These are phyloP conservation scores for Mycena citricolor DNA, from an alignment of 1,284 basidiomycete species.

Conservation along the genomic window DNA sequence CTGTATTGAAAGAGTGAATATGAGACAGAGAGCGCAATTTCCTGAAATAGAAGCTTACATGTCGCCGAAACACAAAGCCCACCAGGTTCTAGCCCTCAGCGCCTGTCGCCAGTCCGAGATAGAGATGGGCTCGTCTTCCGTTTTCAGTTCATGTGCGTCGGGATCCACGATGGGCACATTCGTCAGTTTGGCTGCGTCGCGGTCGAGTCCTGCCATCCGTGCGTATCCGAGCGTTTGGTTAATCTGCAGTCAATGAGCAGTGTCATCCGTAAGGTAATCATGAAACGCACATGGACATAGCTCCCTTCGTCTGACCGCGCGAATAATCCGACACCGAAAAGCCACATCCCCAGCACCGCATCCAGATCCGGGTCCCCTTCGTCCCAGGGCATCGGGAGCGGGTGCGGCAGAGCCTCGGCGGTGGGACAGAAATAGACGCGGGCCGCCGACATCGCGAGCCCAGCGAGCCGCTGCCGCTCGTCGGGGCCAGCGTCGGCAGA, in stretches of 20 bases:
- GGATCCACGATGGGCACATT: background rate
- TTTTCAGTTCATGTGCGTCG: background rate
- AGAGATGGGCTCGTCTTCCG: conserved; percentile 1
- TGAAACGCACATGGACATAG: conserved; percentile 19
- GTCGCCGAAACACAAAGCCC: conserved; percentile 17
- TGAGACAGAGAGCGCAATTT: background rate
- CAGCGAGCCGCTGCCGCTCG: conserved; percentile 1
- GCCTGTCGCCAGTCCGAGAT: background rate
- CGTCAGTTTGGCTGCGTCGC: background rate
- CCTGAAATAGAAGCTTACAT: conserved; percentile 11
- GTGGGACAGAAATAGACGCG: conserved; percentile 12
- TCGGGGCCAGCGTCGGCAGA: background rate
- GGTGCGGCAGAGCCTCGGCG: background rate
- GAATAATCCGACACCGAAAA: conserved; percentile 9
- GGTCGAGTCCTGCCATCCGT: conserved; percentile 8
- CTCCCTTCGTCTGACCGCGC: conserved; percentile 1
- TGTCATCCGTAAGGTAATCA: too few relatives aligned
- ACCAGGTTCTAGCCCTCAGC: conserved; percentile 19
- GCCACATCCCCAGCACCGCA: conserved; percentile 19
- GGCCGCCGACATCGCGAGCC: conserved; percentile 5
- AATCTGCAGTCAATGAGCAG: conserved; percentile 5
- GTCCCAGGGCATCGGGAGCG: background rate
- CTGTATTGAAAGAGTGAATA: conserved; percentile 1
- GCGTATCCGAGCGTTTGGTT: conserved; percentile 17
- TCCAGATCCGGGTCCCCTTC: conserved; percentile 7